phyloP scores from a whole-genome alignment of 148 eudicot genomes.

The Nyssa sinensis region DNA sequence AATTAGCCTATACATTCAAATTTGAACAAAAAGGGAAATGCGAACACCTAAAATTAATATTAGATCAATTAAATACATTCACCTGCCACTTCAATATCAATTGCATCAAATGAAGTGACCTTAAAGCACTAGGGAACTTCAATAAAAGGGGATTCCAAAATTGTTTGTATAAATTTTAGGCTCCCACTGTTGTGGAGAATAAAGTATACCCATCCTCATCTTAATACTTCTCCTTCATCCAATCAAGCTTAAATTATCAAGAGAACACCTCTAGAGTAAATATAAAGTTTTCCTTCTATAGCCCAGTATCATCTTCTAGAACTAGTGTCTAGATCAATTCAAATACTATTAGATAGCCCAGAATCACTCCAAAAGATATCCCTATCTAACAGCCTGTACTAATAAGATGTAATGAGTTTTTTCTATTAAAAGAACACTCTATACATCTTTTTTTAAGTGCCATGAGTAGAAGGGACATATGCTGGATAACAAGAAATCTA shows the following conservation, averaged over 20 bases:
- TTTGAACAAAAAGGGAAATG: neutral
- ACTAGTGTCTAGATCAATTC: neutral
- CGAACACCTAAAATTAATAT: neutral
- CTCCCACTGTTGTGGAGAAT: neutral
- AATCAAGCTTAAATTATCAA: neutral
- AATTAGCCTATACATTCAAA: neutral
- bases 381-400: neutral
- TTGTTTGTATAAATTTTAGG: neutral
- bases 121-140: neutral
- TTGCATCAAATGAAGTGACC: too few relatives aligned
- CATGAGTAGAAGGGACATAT: too few relatives aligned
- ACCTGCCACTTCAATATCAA: neutral
- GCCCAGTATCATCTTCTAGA: neutral
- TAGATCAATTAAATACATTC: neutral
- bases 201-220: neutral
- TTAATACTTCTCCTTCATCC: neutral
- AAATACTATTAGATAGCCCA: neutral
- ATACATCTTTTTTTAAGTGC: too few relatives aligned
- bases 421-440: too few relatives aligned
- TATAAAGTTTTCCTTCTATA: neutral
- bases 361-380: neutral
- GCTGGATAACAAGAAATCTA: too few relatives aligned
- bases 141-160: neutral
- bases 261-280: neutral
- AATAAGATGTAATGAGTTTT: too few relatives aligned